A percentile compares a stretch with the other conserved stretches of the same genome.
Evolutionary conservation across 2,329 filamentous ascomycete species (phyloP).

Genomic region (Aspergillus neoniger): DNA sequence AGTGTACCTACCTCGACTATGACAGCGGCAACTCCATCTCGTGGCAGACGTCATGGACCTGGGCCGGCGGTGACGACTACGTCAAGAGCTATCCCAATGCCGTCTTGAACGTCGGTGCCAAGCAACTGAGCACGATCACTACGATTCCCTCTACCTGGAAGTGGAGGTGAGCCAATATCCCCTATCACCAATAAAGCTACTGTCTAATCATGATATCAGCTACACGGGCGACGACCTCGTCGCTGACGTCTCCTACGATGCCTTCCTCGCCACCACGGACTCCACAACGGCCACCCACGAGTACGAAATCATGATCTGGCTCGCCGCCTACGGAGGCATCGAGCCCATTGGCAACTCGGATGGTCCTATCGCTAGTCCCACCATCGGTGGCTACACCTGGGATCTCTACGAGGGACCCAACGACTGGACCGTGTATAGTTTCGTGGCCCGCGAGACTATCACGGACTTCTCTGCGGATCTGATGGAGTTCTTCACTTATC

Average conservation of each 20-base stretch:
- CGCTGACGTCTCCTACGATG: constrained; percentile 59
- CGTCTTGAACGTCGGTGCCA: constrained; percentile 8
- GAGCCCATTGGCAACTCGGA: constrained; percentile 59
- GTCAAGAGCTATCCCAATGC: constrained; percentile 45
- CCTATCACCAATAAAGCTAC: not conserved
- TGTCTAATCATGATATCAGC: constrained; percentile 9
- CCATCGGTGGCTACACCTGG: constrained; percentile 54
- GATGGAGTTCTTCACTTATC: constrained; percentile 56
- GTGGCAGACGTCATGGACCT: constrained; percentile 46
- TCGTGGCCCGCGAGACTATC: constrained; percentile 49
- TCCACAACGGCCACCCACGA: constrained; percentile 44
- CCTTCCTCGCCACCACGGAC: constrained; percentile 50
- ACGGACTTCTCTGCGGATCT: constrained; percentile 57
- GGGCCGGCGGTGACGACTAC: constrained; percentile 36
- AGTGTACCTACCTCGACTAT: constrained; percentile 42
- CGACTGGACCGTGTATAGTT: constrained; percentile 59
- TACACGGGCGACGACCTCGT: constrained; percentile 51
- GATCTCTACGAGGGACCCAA: constrained; percentile 61
- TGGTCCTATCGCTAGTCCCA: constrained; percentile 50
- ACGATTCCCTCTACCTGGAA: constrained; percentile 44
- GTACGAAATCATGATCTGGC: constrained; percentile 66
- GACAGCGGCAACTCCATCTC: constrained; percentile 30
- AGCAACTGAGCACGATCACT: constrained; percentile 26
- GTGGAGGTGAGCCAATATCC: constrained; percentile 31
- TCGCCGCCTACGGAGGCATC: constrained; percentile 53